Evolutionary conservation across 805 yeast species (phyloP).

Genomic region (Candida taoyuanica): DNA sequence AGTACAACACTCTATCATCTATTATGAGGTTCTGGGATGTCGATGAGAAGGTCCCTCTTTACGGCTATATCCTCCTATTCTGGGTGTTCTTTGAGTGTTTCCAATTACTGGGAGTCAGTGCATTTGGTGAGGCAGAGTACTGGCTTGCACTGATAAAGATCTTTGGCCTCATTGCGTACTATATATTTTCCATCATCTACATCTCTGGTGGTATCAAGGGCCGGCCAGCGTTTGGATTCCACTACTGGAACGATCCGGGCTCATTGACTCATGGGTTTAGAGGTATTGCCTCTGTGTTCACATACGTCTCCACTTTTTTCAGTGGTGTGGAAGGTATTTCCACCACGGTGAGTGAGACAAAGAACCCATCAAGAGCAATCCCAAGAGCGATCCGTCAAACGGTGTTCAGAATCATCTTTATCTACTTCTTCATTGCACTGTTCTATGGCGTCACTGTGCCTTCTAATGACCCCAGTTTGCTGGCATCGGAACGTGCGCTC

Average conservation of each 20-base stretch:
- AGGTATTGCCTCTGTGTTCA: constrained; percentile 55
- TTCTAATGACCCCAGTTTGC: constrained; percentile 50
- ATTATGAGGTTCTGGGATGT: constrained; percentile 40
- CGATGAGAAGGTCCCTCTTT: constrained; percentile 49
- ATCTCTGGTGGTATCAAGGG: constrained; percentile 39
- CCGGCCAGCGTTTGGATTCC: constrained; percentile 32
- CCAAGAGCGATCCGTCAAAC: constrained; percentile 70
- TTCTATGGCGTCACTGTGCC: constrained; percentile 70
- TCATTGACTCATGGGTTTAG: constrained; percentile 43
- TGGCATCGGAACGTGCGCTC: constrained; percentile 34
- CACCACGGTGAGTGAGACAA: constrained; percentile 67
- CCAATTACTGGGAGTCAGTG: constrained; percentile 48
- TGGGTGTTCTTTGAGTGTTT: constrained; percentile 48
- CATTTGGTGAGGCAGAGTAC: constrained; percentile 55
- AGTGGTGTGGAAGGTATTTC: constrained; percentile 78
- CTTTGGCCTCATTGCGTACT: constrained; percentile 44
- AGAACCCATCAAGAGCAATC: constrained; percentile 63
- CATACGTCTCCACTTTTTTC: constrained; percentile 69
- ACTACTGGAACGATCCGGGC: constrained; percentile 30
- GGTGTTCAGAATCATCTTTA: constrained; percentile 55
- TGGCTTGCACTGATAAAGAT: constrained; percentile 49
- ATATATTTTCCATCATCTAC: constrained; percentile 43
- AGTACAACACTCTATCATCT: constrained; percentile 49
- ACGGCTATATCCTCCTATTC: constrained; percentile 50
- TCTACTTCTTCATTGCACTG: constrained; percentile 57